These are phyloP conservation scores for Hypoxylon lienhwacheense DNA, from an alignment of 495 filamentous ascomycete genomes.

Conservation along the genomic window DNA sequence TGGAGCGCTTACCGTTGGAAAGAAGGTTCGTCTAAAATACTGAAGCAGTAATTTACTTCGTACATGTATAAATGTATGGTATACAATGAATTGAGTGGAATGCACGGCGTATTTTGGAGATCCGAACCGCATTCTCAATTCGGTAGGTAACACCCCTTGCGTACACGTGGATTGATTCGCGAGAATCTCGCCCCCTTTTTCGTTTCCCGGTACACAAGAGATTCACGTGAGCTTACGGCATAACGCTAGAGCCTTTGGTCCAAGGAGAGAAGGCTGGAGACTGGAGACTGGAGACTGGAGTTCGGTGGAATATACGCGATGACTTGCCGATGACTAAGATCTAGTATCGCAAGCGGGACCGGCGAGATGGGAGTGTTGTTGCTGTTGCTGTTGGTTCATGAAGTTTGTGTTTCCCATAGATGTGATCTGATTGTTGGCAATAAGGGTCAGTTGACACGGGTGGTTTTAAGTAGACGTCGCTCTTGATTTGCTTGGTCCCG, in stretches of 20 bases:
- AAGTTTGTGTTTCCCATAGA: conserved; percentile 28
- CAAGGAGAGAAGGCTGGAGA: conserved; percentile 7
- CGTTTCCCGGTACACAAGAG: not conserved
- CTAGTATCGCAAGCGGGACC: conserved; percentile 28
- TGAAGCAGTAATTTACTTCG: not conserved
- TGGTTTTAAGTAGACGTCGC: conserved; percentile 6
- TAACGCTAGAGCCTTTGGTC: conserved; percentile 13
- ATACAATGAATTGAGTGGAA: not conserved
- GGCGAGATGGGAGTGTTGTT: conserved; percentile 6
- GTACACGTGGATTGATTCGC: conserved; percentile 15
- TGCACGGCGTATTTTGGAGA: not conserved
- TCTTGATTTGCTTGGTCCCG: conserved; percentile 27
- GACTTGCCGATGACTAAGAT: conserved; percentile 36
- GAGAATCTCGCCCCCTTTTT: conserved; percentile 12
- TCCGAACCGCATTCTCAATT: conserved; percentile 19
- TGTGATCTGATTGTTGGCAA: conserved; percentile 27
- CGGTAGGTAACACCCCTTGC: conserved; percentile 25
- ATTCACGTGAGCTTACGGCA: conserved; percentile 24
- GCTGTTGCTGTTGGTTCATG: conserved; percentile 17
- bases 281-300: conserved; percentile 19
- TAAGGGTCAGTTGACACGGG: conserved; percentile 34
- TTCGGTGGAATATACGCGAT: conserved; percentile 20
- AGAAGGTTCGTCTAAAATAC: not conserved
- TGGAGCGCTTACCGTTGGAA: conserved; percentile 1
- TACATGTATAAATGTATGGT: not conserved